Base-by-base conservation (phyloP, 331 rosid species). In the Acacia concinna region DNA sequence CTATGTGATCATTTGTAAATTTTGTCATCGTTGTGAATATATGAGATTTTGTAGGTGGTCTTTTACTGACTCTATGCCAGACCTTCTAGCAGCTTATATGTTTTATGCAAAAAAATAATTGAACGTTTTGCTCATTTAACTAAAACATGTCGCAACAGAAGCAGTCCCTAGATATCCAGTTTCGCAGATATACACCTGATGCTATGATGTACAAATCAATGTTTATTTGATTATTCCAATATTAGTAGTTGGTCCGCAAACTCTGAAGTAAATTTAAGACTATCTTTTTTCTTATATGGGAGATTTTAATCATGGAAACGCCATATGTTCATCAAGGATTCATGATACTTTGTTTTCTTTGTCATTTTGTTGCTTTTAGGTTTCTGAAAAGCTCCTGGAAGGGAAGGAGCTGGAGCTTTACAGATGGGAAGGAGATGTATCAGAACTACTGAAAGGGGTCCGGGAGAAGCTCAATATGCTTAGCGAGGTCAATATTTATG, bases 401-500 rank as follows among this genome's bases (percentile, higher is more conserved):
- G 97, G 92, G 83, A 82, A 86, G 91, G 92, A 89, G 81, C 82
- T 96, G 81, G 94, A 91, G 64, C 86, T 93, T 72, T 85, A 74
- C 88, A 84, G 81, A 74, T 93, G 98, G 97, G 97, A 86, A 69
- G 94, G 88, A 52, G 85, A 91, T 68, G 87, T 75, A 25, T 85
- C 64, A 20, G 91, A 91, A 78, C 63, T 84, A 74, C 73, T 91
- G 80, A 90, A 88, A 84, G 90, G 77, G 68, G 87, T 93, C 14
- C 98, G 96, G 0, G 93, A 85, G 82, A 91, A 93, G 80, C 92
- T 95, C 52, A 91, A 91, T 88, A 80, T 80, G 88, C 91, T 95
- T 72, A 90, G 92, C 74, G 93, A 93, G 97, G 99, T 95, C 54
- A 66, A 47, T 78, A 38, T 67, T 65, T 51, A 62, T 4, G 65